Evolutionary conservation across 345 rosid genomes (phyloP).

Genomic region (Turritis glabra): DNA sequence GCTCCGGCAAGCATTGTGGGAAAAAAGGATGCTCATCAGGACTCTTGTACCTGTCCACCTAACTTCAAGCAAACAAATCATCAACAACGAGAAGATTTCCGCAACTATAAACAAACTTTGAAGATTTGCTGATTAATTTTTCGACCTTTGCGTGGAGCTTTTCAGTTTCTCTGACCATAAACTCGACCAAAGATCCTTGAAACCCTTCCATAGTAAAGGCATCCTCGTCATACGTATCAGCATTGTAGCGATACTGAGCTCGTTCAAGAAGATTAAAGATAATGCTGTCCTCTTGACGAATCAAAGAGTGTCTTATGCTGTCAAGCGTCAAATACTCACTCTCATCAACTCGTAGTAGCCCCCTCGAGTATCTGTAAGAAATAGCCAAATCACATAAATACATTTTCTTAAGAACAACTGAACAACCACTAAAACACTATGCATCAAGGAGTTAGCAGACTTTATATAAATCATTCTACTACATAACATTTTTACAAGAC

Average conservation of each 20-base stretch:
- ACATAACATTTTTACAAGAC: neutral
- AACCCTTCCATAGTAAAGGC: constrained; percentile 63
- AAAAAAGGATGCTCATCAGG: constrained; percentile 82
- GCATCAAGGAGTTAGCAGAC: neutral
- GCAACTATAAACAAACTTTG: neutral
- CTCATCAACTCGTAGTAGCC: constrained; percentile 50
- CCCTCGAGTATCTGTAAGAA: constrained; percentile 32
- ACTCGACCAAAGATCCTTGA: constrained; percentile 63
- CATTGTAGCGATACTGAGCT: constrained; percentile 60
- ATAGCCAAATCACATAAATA: constrained; percentile 10
- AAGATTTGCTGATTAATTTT: neutral
- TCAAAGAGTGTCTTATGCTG: constrained; percentile 53
- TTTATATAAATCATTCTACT: neutral
- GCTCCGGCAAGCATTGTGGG: constrained; percentile 52
- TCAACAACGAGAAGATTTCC: neutral
- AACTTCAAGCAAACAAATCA: constrained; percentile 15
- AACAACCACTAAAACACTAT: neutral
- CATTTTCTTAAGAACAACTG: neutral
- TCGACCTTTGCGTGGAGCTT: constrained; percentile 61
- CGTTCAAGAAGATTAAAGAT: constrained; percentile 65
- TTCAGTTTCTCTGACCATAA: constrained; percentile 66
- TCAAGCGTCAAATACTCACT: constrained; percentile 63
- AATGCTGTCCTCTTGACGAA: constrained; percentile 71
- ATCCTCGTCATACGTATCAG: constrained; percentile 57
- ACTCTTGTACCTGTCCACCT: constrained; percentile 71